A percentile compares a stretch with the other conserved stretches of the same genome.
These are phyloP conservation scores for Castanopsis chinensis DNA, from an alignment of 306 rosid genomes.

Conservation along the genomic window DNA sequence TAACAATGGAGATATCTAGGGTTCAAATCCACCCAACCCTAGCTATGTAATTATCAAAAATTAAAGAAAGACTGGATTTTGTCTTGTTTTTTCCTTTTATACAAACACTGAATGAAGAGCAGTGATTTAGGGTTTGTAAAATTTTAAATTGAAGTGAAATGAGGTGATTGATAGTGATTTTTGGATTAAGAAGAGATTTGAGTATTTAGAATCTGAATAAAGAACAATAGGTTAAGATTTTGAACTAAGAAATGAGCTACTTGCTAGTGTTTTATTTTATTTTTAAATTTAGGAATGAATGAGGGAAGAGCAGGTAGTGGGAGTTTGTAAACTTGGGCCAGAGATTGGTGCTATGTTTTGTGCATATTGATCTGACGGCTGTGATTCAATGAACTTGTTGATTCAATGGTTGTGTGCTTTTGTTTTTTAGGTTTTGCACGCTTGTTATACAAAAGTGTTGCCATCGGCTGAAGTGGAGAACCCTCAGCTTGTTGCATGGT, in stretches of 20 bases:
- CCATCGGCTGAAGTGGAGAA: slow-evolving; percentile 71
- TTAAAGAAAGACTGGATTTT: too few species aligned
- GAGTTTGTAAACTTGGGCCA: not conserved
- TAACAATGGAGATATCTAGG: too few species aligned
- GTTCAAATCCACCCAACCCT: too few species aligned
- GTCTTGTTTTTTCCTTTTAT: too few species aligned
- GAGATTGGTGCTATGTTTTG: not conserved
- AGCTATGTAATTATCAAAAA: too few species aligned
- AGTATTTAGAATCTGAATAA: too few species aligned
- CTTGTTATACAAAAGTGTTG: slow-evolving; percentile 74
- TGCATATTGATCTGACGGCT: not conserved
- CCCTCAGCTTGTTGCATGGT: slow-evolving; percentile 91
- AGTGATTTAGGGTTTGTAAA: not conserved
- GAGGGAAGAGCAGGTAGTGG: not conserved
- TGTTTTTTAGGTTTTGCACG: slow-evolving; percentile 72
- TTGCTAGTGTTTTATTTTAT: too few species aligned
- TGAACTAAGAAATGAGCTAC: too few species aligned
- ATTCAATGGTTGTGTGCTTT: not conserved
- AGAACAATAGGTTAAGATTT: too few species aligned
- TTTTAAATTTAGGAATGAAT: not conserved
- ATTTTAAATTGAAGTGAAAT: not conserved
- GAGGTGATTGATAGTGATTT: not conserved
- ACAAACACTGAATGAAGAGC: not conserved
- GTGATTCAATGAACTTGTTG: not conserved
- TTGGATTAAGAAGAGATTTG: too few species aligned